These are phyloP conservation scores for Cyclocybe cylindracea DNA, from an alignment of 768 basidiomycete genomes.

Conservation along the genomic window DNA sequence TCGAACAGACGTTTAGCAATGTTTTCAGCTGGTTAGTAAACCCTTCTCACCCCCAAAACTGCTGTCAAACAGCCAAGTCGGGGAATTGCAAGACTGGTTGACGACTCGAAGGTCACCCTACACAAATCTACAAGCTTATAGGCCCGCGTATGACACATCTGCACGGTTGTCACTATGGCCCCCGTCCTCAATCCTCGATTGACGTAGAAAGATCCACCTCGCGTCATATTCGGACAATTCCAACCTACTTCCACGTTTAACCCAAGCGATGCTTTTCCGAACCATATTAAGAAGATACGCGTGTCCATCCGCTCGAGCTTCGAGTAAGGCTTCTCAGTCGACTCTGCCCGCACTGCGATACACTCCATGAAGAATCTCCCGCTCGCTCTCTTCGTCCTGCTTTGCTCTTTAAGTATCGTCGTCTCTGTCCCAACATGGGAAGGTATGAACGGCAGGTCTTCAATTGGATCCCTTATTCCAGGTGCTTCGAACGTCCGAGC, in stretches of 20 bases:
- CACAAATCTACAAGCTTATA: too few species aligned
- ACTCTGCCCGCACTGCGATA: slow-evolving; percentile 1
- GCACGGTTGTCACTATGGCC: too few species aligned
- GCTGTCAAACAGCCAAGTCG: too few species aligned
- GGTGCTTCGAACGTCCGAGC: slow-evolving; percentile 42
- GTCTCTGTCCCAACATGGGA: slow-evolving; percentile 44
- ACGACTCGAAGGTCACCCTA: too few species aligned
- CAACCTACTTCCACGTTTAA: slow-evolving; percentile 18
- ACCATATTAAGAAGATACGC: slow-evolving; percentile 12
- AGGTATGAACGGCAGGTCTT: slow-evolving; percentile 32
- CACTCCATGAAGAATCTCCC: slow-evolving; percentile 10
- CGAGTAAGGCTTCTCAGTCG: neutral
- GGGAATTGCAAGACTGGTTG: too few species aligned
- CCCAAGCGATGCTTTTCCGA: slow-evolving; percentile 31
- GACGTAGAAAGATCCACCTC: slow-evolving; percentile 2
- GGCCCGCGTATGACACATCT: too few species aligned
- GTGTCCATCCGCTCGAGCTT: neutral
- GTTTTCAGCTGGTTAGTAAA: too few species aligned
- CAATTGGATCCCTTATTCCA: slow-evolving; percentile 43
- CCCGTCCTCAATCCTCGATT: too few species aligned
- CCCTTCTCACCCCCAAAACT: too few species aligned
- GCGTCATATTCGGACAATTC: slow-evolving; percentile 25
- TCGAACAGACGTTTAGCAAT: too few species aligned
- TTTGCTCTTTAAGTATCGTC: slow-evolving; percentile 24
- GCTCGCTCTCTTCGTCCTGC: slow-evolving; percentile 20